These are phyloP conservation scores for Cadophora gregata DNA, from an alignment of 2,329 filamentous ascomycete species.

Conservation along the genomic window DNA sequence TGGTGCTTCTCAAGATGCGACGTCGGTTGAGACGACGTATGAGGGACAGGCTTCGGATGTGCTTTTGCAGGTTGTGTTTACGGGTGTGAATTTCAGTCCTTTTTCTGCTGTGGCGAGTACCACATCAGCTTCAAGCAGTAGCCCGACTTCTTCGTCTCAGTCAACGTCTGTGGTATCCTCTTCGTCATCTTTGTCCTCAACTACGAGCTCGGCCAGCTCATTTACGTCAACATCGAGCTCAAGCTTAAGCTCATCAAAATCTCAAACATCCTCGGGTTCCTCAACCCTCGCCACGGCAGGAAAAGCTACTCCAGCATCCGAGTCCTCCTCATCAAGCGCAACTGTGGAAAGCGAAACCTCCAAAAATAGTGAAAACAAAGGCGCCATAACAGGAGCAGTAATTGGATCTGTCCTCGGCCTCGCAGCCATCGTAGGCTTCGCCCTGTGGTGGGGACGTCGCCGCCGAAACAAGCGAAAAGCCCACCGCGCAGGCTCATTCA, in stretches of 20 bases:
- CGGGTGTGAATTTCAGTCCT: constrained; percentile 36
- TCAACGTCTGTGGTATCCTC: constrained; percentile 13
- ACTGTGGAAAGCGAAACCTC: neutral
- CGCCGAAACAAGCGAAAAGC: constrained; percentile 23
- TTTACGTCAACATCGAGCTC: neutral
- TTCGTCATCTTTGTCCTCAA: constrained; percentile 16
- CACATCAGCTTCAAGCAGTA: constrained; percentile 13
- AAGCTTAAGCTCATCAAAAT: constrained; percentile 15
- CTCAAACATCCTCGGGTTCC: constrained; percentile 2
- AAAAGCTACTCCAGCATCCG: constrained; percentile 12
- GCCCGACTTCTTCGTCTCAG: constrained; percentile 19
- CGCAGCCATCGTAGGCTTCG: constrained; percentile 28
- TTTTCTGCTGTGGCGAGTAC: constrained; percentile 19
- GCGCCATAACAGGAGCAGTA: constrained; percentile 34
- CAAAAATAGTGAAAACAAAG: constrained; percentile 27
- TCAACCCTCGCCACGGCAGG: constrained; percentile 16
- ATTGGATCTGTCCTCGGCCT: constrained; percentile 34
- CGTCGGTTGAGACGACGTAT: constrained; percentile 38
- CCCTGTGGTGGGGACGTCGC: constrained; percentile 32
- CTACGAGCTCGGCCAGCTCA: constrained; percentile 3
- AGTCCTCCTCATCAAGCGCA: constrained; percentile 17
- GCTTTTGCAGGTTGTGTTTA: constrained; percentile 40
- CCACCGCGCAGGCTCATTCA: constrained; percentile 26
- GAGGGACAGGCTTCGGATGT: constrained; percentile 38
- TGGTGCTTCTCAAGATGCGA: constrained; percentile 36